phyloP scores from a whole-genome alignment of 371 early-diverging fungal genomes.

The Blakeslea trispora region DNA sequence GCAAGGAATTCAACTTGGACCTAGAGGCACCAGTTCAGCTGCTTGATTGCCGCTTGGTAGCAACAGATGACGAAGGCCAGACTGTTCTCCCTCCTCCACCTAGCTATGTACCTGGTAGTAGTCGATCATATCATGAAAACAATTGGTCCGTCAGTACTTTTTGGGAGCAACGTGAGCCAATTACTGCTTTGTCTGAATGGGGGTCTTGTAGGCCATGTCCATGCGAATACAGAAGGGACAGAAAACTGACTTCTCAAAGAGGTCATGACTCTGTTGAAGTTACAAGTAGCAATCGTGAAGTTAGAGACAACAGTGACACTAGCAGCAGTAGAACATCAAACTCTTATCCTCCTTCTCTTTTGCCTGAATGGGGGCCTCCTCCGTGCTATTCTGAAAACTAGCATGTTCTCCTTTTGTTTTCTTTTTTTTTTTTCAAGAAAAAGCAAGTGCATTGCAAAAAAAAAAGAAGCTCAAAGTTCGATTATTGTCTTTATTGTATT shows the following conservation, averaged over 20 bases:
- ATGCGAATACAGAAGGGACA: slow-evolving; percentile 27
- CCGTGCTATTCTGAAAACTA: slow-evolving; percentile 25
- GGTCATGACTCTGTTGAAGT: too few species aligned
- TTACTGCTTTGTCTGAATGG: slow-evolving; percentile 35
- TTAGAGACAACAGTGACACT: background rate
- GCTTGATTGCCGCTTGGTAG: slow-evolving; percentile 44
- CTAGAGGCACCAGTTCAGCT: slow-evolving; percentile 39
- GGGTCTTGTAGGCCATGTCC: slow-evolving; percentile 37
- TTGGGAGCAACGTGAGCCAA: slow-evolving; percentile 42
- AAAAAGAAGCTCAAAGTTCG: too few species aligned
- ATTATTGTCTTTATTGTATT: too few species aligned
- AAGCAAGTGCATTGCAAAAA: too few species aligned
- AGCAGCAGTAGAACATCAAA: slow-evolving; percentile 5
- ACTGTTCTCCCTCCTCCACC: slow-evolving; percentile 89
- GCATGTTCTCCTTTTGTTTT: background rate
- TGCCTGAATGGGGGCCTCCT: slow-evolving; percentile 30
- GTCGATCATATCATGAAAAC: slow-evolving; percentile 15
- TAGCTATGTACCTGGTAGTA: slow-evolving; percentile 68
- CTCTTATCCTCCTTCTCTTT: slow-evolving; percentile 6
- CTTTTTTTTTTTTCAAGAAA: background rate
- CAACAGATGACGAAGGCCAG: slow-evolving; percentile 55
- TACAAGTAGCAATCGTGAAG: background rate
- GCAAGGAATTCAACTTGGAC: slow-evolving; percentile 24
- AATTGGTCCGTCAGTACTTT: slow-evolving; percentile 18
- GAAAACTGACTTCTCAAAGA: background rate